Percentiles rank a stretch among this genome's conserved stretches.
Evolutionary conservation across 169 alveolate genomes (phyloP).

Genomic region (Plasmodium vinckei): DNA sequence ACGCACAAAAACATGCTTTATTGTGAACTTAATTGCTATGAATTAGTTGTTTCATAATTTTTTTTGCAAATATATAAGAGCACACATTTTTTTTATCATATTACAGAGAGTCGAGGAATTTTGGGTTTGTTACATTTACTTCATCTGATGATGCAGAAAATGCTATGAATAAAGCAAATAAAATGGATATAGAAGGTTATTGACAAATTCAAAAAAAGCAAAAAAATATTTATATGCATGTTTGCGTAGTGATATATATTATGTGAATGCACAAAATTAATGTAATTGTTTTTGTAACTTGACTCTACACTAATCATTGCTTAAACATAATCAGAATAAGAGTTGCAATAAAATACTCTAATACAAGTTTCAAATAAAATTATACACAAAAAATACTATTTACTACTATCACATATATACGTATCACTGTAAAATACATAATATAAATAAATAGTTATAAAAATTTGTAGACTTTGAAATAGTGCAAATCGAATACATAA

Average conservation of each 20-base stretch:
- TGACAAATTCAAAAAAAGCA: constrained; percentile 5
- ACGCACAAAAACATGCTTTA: background rate
- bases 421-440: too few relatives aligned
- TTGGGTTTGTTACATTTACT: constrained; percentile 73
- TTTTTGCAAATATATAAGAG: too few relatives aligned
- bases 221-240: background rate
- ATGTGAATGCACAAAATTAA: background rate
- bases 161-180: constrained; percentile 69
- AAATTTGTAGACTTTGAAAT: too few relatives aligned
- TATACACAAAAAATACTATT: too few relatives aligned
- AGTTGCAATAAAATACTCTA: too few relatives aligned
- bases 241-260: background rate
- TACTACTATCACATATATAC: too few relatives aligned
- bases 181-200: constrained; percentile 76
- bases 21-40: background rate
- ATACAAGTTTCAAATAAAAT: too few relatives aligned
- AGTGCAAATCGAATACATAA: too few relatives aligned
- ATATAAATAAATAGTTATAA: too few relatives aligned
- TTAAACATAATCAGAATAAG: too few relatives aligned
- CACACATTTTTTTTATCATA: background rate
- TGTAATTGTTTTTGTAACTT: background rate
- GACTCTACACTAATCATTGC: too few relatives aligned
- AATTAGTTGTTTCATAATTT: background rate
- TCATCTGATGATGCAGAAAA: constrained; percentile 53
- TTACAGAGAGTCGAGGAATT: constrained; percentile 71